Conservation (phyloP, 257 asterid genomes). For the Striga asiatica region DNA sequence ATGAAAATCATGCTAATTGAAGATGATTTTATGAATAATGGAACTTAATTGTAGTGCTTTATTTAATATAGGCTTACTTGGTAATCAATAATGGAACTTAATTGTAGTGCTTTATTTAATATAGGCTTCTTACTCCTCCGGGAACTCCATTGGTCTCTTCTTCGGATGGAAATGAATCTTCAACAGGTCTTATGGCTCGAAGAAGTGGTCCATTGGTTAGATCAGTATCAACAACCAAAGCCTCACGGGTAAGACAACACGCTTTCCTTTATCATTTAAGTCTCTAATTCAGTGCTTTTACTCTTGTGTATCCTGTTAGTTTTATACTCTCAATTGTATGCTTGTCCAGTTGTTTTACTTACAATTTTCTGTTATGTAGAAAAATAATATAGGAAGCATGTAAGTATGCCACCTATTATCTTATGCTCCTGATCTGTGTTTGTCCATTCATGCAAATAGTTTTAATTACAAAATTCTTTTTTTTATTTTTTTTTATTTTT, state of each 20-base stretch:
- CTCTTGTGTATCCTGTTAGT: conserved; percentile 4
- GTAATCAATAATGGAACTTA: conserved; percentile 1
- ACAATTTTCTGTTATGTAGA: not conserved
- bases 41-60: conserved; percentile 11
- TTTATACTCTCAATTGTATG: not conserved
- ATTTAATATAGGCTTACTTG: conserved; percentile 9
- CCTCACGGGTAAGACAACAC: conserved; percentile 70
- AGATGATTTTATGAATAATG: not conserved
- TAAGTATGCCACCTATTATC: too few relatives aligned
- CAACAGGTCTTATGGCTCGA: conserved; percentile 38
- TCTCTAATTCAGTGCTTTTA: conserved; percentile 5
- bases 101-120: conserved; percentile 12
- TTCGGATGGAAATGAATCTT: conserved; percentile 57
- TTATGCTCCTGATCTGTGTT: too few relatives aligned
- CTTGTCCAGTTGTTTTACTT: not conserved
- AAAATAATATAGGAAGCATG: too few relatives aligned
- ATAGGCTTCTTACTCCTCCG: conserved; percentile 99
- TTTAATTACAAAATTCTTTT: conserved; percentile 3
- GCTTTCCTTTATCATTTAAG: conserved; percentile 2
- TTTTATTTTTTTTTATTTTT: too few relatives aligned
- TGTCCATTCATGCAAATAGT: not conserved
- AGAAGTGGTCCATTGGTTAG: conserved; percentile 56
- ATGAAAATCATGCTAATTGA: not conserved
- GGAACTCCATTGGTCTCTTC: conserved; percentile 91
- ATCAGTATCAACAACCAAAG: conserved; percentile 64